Conservation (phyloP, 1,139 yeast species). For the Candida sanyaensis region DNA sequence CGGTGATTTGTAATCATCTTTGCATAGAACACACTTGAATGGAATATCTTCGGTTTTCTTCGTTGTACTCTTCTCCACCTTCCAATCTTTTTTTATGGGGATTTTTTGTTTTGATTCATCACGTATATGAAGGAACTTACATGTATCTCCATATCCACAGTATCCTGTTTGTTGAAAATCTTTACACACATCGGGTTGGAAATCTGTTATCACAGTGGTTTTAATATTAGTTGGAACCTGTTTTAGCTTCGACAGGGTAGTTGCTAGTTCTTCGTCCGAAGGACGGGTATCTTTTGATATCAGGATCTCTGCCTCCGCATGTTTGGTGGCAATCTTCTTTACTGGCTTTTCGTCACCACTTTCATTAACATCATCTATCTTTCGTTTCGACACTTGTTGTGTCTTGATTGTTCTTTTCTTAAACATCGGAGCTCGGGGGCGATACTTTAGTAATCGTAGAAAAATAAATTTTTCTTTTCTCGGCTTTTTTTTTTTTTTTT, state of each 20-base stretch:
- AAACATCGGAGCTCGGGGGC: constrained; percentile 25
- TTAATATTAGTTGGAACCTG: constrained; percentile 55
- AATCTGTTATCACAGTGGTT: constrained; percentile 80
- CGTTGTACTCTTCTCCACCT: constrained; percentile 26
- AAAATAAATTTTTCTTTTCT: background rate
- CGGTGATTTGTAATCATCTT: constrained; percentile 55
- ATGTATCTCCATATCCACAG: constrained; percentile 98
- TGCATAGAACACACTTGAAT: constrained; percentile 67
- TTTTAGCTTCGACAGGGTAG: constrained; percentile 13
- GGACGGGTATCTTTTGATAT: background rate
- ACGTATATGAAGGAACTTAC: constrained; percentile 89
- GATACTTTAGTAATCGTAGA: background rate
- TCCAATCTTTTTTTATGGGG: constrained; percentile 77
- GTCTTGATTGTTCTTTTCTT: constrained; percentile 32
- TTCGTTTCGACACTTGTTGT: constrained; percentile 5
- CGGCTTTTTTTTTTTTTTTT: no score
- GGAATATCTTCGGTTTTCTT: constrained; percentile 41
- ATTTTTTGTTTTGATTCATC: constrained; percentile 81
- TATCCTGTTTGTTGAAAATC: constrained; percentile 90
- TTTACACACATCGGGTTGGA: constrained; percentile 93
- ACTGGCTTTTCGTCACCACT: background rate
- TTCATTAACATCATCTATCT: constrained; percentile 4
- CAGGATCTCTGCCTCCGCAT: background rate
- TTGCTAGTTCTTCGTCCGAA: background rate
- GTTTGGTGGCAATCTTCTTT: background rate